Base-by-base conservation (phyloP, 2,329 filamentous ascomycete genomes). In the Fusarium pseudocircinatum region DNA sequence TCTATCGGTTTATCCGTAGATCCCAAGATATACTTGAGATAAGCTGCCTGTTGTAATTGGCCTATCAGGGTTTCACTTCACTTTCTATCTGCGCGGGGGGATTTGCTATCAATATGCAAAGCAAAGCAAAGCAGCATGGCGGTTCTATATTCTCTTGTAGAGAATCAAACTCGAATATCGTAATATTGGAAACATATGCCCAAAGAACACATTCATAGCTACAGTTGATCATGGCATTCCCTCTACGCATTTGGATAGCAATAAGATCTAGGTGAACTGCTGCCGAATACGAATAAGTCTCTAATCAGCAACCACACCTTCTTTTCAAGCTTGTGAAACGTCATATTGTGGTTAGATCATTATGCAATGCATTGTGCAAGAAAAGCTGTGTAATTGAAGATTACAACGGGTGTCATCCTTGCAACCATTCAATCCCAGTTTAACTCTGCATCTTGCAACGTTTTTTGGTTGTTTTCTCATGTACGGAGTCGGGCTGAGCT, bases 261-360 rank as follows among this genome's bases (percentile, higher is more conserved):
- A 15, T 15, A 24, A 63, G 42, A 39, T 16, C 20, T n/a, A 15
- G 26, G 22, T 42, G 24, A 36, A 26, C 16, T 18, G 2, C 11
- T 59, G 34, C 62, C 75, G 76, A 78, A 77, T 75, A 77, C 76
- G 69, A 77, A 75, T 74, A 75, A 72, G 59, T 54, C 47, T 53
- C 50, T 40, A 46, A 26, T 30, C 34, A 28, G 42, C 43, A 59
- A 42, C 52, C 63, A 70, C 70, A 70, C 52, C 44, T 56, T 73
- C 44, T 54, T 53, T 49, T 22, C 26, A 36, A 47, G 53, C 34
- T 63, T 34, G 24, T 53, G 59, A 72, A 67, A 74, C 63, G 63
- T 72, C 70, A 73, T 32, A 43, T 62, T 40, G 49, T 30, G 59
- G 54, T 43, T 60, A 60, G 49, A 28, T 47, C 56, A 49, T 46